Evolutionary conservation across 768 basidiomycete genomes (phyloP).

Genomic region (Termitomyces sp.): DNA sequence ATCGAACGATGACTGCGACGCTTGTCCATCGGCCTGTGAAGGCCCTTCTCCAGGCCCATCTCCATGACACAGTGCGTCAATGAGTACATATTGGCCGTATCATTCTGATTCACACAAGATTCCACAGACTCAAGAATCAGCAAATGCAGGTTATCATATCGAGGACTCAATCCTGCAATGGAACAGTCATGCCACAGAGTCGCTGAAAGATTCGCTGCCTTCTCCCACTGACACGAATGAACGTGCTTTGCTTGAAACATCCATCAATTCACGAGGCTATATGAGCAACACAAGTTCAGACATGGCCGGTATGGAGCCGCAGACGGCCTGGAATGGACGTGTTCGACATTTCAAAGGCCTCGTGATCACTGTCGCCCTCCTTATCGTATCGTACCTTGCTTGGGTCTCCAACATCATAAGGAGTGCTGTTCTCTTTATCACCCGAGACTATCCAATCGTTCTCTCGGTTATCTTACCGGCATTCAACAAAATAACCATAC

Average conservation of each 20-base stretch:
- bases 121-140: neutral
- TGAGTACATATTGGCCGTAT: neutral
- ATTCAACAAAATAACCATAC: neutral
- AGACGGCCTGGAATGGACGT: neutral
- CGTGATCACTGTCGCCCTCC: neutral
- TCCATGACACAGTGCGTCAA: neutral
- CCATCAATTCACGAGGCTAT: neutral
- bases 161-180: neutral
- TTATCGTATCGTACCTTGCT: neutral
- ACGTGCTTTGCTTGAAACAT: neutral
- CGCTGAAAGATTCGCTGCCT: neutral
- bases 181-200: neutral
- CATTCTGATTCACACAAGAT: neutral
- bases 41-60: neutral
- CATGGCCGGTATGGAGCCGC: neutral
- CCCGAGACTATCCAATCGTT: neutral
- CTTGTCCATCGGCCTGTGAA: neutral
- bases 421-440: neutral
- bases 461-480: neutral
- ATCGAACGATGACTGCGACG: slow-evolving; percentile 3
- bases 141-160: neutral
- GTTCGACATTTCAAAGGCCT: neutral
- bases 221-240: neutral
- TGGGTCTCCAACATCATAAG: neutral
- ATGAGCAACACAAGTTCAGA: neutral